These are phyloP conservation scores for Lippia alba DNA, from an alignment of 305 asterid species.

Conservation along the genomic window DNA sequence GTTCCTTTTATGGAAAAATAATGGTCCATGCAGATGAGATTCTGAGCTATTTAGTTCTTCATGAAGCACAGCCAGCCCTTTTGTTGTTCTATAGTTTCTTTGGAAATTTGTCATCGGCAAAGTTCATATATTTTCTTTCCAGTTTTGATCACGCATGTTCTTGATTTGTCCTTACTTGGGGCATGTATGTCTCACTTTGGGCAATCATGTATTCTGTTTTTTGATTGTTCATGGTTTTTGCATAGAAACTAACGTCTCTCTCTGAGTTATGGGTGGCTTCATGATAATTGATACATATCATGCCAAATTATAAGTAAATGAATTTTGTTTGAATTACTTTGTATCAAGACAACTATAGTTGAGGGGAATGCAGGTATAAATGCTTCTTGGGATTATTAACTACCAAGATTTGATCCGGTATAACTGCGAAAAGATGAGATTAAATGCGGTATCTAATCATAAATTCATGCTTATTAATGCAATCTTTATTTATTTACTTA, in stretches of 20 bases:
- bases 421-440: background rate
- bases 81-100: background rate
- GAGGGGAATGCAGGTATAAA: background rate
- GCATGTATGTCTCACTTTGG: background rate
- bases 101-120: background rate
- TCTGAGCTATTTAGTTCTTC: background rate
- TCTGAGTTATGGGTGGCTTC: no score
- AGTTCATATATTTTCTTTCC: background rate
- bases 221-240: background rate
- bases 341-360: background rate
- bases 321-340: background rate
- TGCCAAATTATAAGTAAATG: background rate
- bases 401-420: background rate
- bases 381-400: background rate
- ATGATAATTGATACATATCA: background rate
- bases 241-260: background rate
- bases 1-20: background rate
- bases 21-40: slow-evolving; percentile 26
- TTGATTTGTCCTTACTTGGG: background rate
- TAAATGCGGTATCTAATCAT: background rate
- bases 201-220: background rate
- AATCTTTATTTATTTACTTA: background rate
- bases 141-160: slow-evolving; percentile 13
- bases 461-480: slow-evolving; percentile 14
- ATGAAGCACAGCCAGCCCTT: background rate